Evolutionary conservation across 2,329 filamentous ascomycete species (phyloP), one percentile per base, ranked within the genome.

Genomic region (Hyphodiscus sp.): DNA sequence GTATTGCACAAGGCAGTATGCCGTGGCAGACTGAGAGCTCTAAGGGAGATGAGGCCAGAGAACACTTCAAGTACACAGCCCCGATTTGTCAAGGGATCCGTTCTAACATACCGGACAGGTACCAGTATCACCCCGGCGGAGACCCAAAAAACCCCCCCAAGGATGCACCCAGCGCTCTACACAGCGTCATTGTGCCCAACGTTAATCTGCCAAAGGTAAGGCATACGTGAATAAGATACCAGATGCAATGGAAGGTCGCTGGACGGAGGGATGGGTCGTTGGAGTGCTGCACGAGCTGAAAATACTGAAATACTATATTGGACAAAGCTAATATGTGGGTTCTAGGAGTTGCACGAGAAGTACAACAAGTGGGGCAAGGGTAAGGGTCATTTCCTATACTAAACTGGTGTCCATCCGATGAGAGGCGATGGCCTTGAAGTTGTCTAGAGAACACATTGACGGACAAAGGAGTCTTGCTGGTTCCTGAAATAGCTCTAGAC

Each of bases 301-400:
- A 7, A 15, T 30, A 29, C 9, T 16, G 5, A 20, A 33, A 20
- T 23, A 44, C 30, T 45, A 13, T 29, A n/a, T 16, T 20, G 26
- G 15, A 33, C 10, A 11, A 29, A 47, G 53, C 62, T 63, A 54
- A 61, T 52, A 38, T 38, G 3, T 19, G 5, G 29, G 41, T 20
- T 47, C 54, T 66, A 95, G 89, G 81, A 86, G 67, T 83, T 96
- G 61, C 94, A 99, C 77, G 94, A 99, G 66, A 87, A 87, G 77
- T 97, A 87, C 84, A 99, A 99, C 88, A 99, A 99, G 81, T 97
- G 89, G 84, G 94, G 94, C 74, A 97, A 97, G 84, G 94, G 23
- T 26, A 26, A 26, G 23, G n/a, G 23, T 26, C 23, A 26, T 26
- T 8, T 26, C 23, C 3, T 26, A 26, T 26, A 26, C 23, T 26